Evolutionary conservation across 1,139 yeast species (phyloP).

Genomic region (Candida freyschussii): DNA sequence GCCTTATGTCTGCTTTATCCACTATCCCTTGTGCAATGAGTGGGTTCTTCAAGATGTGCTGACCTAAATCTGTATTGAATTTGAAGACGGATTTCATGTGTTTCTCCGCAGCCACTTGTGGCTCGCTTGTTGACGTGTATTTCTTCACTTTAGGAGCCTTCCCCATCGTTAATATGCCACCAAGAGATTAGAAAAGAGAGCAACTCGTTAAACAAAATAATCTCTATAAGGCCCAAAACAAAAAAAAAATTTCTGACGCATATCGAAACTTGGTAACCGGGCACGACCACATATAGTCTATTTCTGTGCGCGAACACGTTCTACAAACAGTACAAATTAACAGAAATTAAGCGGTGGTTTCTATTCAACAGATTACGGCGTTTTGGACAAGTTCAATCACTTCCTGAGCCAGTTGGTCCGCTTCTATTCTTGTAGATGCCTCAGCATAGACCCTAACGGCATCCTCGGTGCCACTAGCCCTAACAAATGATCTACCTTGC

Average conservation of each 20-base stretch:
- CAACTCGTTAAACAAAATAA: too few relatives aligned
- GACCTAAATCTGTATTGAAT: constrained; percentile 95
- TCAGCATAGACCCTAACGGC: constrained; percentile 96
- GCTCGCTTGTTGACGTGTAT: constrained; percentile 35
- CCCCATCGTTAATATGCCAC: constrained; percentile 21
- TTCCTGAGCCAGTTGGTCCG: constrained; percentile 49
- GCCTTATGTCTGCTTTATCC: constrained; percentile 89
- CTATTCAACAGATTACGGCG: too few relatives aligned
- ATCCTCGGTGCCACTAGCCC: constrained; percentile 98
- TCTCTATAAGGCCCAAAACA: too few relatives aligned
- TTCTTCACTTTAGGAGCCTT: constrained; percentile 29
- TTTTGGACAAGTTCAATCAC: constrained; percentile 43
- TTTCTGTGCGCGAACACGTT: too few relatives aligned
- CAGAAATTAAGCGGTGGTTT: too few relatives aligned
- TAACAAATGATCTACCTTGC: constrained; percentile 81
- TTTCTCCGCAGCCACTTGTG: constrained; percentile 60
- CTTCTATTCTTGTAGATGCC: constrained; percentile 52
- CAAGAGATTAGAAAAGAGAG: too few relatives aligned
- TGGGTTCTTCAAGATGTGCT: constrained; percentile 94
- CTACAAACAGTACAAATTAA: too few relatives aligned
- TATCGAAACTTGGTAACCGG: too few relatives aligned
- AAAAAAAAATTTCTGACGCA: too few relatives aligned
- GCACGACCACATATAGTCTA: too few relatives aligned
- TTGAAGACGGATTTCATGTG: constrained; percentile 83
- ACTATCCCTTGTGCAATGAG: constrained; percentile 97